A percentile compares a stretch with the other conserved stretches of the same genome.
Evolutionary conservation across 2,329 filamentous ascomycete species (phyloP).

Genomic region (Huntiella bhutanensis): DNA sequence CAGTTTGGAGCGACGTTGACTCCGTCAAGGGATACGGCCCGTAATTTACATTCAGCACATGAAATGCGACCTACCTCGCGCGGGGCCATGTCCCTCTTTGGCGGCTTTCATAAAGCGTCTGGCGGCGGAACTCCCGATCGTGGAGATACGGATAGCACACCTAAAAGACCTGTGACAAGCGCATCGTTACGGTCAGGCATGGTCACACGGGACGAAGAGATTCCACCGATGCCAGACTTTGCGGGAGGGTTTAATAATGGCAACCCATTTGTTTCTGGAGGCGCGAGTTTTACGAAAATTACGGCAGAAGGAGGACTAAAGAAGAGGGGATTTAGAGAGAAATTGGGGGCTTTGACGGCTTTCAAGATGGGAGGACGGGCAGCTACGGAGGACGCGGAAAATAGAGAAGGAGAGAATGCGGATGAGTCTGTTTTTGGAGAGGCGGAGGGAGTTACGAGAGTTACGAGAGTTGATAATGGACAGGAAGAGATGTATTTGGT

Average conservation of each 20-base stretch:
- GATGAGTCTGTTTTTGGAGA: not conserved
- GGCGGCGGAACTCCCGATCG: conserved; percentile 5
- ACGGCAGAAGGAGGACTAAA: conserved; percentile 17
- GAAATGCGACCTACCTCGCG: conserved; percentile 7
- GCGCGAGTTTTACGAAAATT: conserved; percentile 13
- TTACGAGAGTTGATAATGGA: conserved; percentile 9
- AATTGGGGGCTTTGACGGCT: conserved; percentile 5
- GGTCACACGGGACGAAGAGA: too few relatives aligned
- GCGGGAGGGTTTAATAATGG: not conserved
- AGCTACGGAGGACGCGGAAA: not conserved
- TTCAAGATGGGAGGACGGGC: conserved; percentile 6
- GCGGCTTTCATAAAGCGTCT: conserved; percentile 11
- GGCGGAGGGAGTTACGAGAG: conserved; percentile 1
- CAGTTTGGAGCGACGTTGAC: conserved; percentile 8
- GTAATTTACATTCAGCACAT: conserved; percentile 9
- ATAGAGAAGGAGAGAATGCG: not conserved
- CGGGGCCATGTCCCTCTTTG: conserved; percentile 1
- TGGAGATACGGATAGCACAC: conserved; percentile 10
- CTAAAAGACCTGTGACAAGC: conserved; percentile 18
- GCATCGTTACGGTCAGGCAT: conserved; percentile 7
- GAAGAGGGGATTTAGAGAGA: conserved; percentile 6
- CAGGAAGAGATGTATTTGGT: conserved; percentile 10
- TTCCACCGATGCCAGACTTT: not conserved
- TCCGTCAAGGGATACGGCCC: not conserved
- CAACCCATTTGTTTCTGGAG: conserved; percentile 5